Conservation (phyloP, 768 basidiomycete genomes). For the Pleurotus eryngii region DNA sequence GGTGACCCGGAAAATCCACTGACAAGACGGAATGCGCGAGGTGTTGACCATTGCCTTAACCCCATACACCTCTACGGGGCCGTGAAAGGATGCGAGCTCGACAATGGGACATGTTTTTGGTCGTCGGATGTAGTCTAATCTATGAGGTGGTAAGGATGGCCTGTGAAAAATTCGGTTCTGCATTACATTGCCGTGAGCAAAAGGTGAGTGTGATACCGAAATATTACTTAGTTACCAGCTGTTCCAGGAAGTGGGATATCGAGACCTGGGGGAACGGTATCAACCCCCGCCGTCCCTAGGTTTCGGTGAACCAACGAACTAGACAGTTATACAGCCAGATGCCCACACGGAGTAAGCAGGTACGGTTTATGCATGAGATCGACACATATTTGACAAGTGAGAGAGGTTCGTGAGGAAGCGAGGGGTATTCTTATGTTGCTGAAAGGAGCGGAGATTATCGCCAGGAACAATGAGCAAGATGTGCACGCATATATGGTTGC, state of each 20-base stretch:
- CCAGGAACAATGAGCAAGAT: conserved; percentile 6
- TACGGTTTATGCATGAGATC: conserved; percentile 73
- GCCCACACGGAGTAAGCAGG: conserved; percentile 73
- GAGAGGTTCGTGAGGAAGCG: conserved; percentile 51
- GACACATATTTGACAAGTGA: conserved; percentile 79
- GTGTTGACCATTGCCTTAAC: conserved; percentile 62
- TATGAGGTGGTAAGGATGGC: conserved; percentile 43
- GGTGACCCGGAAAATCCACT: conserved; percentile 21
- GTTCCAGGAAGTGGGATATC: conserved; percentile 1
- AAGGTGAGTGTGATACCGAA: too few species aligned
- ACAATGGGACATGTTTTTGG: conserved; percentile 70
- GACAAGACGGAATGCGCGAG: conserved; percentile 52
- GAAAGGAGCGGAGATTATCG: conserved; percentile 37
- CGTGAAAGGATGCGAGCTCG: conserved; percentile 55
- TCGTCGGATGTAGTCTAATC: conserved; percentile 7
- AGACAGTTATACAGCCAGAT: conserved; percentile 73
- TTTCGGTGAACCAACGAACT: conserved; percentile 69
- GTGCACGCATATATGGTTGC: neutral
- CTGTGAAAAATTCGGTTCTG: conserved; percentile 7
- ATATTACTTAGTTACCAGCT: neutral
- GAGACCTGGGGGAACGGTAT: conserved; percentile 30
- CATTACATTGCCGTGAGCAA: too few species aligned
- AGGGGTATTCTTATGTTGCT: conserved; percentile 51
- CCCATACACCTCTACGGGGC: conserved; percentile 71
- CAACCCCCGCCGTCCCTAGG: conserved; percentile 18